phyloP scores from a whole-genome alignment of 352 stramenopile genomes.

The Pythium aquatile region DNA sequence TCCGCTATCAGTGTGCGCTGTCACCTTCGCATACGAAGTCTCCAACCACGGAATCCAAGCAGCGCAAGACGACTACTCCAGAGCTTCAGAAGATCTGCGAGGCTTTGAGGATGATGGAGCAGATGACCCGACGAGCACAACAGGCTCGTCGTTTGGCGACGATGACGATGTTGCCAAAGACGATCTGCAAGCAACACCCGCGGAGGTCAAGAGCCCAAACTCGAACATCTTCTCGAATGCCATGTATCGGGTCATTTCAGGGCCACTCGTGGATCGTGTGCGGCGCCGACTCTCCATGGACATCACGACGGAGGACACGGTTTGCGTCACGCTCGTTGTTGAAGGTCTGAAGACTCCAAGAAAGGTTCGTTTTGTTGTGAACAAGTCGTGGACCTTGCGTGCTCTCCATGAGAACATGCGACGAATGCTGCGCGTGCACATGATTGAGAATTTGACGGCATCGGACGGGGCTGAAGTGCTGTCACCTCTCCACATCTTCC shows the following conservation, averaged over 20 bases:
- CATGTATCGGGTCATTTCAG: conserved; percentile 82
- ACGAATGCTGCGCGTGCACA: conserved; percentile 73
- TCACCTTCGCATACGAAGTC: conserved; percentile 84
- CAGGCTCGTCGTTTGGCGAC: conserved; percentile 54
- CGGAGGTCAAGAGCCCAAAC: conserved; percentile 29
- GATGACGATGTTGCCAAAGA: conserved; percentile 44
- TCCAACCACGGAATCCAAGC: conserved; percentile 87
- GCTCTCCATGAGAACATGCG: conserved; percentile 57
- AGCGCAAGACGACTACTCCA: conserved; percentile 62
- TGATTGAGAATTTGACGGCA: conserved; percentile 57
- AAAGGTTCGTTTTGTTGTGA: conserved; percentile 75
- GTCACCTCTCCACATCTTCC: conserved; percentile 70
- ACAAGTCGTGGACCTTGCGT: conserved; percentile 62
- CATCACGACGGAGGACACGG: conserved; percentile 68
- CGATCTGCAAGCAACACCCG: conserved; percentile 12
- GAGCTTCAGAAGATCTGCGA: conserved; percentile 39
- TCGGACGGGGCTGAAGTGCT: conserved; percentile 62
- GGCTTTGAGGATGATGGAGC: conserved; percentile 19
- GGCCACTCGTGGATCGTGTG: conserved; percentile 73
- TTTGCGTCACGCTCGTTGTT: conserved; percentile 66
- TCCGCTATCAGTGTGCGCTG: conserved; percentile 75
- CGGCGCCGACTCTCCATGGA: conserved; percentile 75
- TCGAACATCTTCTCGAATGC: conserved; percentile 81
- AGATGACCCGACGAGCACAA: conserved; percentile 31
- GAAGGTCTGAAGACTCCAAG: conserved; percentile 56